Conservation (phyloP, 495 filamentous ascomycete genomes). For the Xylaria bambusicola region DNA sequence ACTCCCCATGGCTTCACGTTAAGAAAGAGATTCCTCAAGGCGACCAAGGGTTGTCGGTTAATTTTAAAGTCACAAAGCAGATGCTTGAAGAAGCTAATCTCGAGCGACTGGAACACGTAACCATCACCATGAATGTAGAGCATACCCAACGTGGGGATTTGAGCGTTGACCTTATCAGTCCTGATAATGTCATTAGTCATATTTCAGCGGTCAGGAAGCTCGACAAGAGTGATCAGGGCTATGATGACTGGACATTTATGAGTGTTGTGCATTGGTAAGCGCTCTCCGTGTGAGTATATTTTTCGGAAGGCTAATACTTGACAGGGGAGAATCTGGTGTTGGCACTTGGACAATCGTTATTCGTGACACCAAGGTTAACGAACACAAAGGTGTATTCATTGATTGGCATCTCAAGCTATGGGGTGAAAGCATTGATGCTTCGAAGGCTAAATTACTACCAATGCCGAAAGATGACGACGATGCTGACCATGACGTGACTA, state of each 20-base stretch:
- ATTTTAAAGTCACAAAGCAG: constrained; percentile 73
- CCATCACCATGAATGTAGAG: constrained; percentile 93
- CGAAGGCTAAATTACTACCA: constrained; percentile 70
- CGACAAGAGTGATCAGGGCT: constrained; percentile 69
- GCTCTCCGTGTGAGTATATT: constrained; percentile 19
- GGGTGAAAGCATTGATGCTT: constrained; percentile 80
- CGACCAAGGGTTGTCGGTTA: constrained; percentile 72
- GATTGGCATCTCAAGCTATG: constrained; percentile 96
- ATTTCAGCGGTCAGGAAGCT: constrained; percentile 69
- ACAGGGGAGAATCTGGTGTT: constrained; percentile 83
- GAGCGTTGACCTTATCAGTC: constrained; percentile 88
- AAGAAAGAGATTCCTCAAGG: constrained; percentile 86
- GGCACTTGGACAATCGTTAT: constrained; percentile 90
- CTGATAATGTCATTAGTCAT: constrained; percentile 77
- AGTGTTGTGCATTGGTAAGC: constrained; percentile 91
- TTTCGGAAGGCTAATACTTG: constrained; percentile 24
- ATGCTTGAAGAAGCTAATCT: constrained; percentile 82
- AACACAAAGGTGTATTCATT: constrained; percentile 71
- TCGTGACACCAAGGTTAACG: constrained; percentile 81
- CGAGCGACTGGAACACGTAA: constrained; percentile 86
- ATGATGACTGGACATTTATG: constrained; percentile 98
- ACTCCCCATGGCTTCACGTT: constrained; percentile 89
- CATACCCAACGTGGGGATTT: constrained; percentile 87
- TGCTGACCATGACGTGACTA: constrained; percentile 66
- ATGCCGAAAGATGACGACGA: constrained; percentile 85